A percentile compares a stretch with the other conserved stretches of the same genome.
phyloP scores from a whole-genome alignment of 768 basidiomycete genomes.

The Leccinum pellstonianum region DNA sequence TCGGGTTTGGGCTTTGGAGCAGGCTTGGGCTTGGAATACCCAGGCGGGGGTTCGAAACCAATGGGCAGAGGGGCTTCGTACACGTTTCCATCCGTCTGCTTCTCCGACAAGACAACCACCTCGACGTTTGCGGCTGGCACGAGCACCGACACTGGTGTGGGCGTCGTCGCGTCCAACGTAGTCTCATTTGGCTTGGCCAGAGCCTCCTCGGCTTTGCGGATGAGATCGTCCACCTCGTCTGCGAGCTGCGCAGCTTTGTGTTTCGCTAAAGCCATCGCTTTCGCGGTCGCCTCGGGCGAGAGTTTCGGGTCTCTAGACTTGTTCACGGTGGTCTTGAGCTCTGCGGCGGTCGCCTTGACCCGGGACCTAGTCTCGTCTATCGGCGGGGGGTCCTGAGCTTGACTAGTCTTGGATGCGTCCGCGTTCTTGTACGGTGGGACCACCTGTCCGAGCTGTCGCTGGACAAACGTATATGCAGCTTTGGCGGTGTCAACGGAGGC shows the following conservation, averaged over 20 bases:
- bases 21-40: conserved; percentile 65
- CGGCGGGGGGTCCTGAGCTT: conserved; percentile 30
- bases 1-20: conserved; percentile 38
- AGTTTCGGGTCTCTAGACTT: conserved; percentile 33
- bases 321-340: conserved; percentile 50
- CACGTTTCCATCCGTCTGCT: conserved; percentile 29
- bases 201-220: conserved; percentile 71
- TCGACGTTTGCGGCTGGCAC: conserved; percentile 23
- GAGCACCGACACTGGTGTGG: conserved; percentile 6
- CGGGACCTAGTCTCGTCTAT: conserved; percentile 45
- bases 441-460: conserved; percentile 43
- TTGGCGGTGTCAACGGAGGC: conserved; percentile 49
- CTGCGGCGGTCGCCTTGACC: conserved; percentile 40
- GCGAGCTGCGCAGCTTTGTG: conserved; percentile 51
- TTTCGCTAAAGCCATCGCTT: conserved; percentile 42
- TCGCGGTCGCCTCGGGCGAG: conserved; percentile 28
- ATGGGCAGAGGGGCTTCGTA: conserved; percentile 82
- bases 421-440: conserved; percentile 23
- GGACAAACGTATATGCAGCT: conserved; percentile 50
- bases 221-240: conserved; percentile 66
- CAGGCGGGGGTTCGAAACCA: conserved; percentile 92
- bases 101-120: conserved; percentile 25
- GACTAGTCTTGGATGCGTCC: conserved; percentile 14
- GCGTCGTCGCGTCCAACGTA: conserved; percentile 21
- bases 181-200: conserved; percentile 44